A percentile compares a stretch with the other conserved stretches of the same genome.
Conservation (phyloP, 2,329 filamentous ascomycete species). For the Monilinia laxa region DNA sequence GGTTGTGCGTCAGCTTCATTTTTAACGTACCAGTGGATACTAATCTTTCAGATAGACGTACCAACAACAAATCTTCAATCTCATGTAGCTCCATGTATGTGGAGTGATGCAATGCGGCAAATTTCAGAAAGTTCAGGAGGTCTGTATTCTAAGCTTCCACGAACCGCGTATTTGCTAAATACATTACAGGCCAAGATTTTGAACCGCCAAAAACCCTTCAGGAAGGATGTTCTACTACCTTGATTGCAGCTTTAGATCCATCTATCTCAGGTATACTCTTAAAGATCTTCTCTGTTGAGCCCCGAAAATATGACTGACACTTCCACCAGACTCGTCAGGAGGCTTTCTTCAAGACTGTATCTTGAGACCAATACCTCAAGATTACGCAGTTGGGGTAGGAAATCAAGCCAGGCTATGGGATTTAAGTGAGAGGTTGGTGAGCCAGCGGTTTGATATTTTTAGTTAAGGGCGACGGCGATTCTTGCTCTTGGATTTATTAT, state of each 20-base stretch:
- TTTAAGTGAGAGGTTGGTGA: constrained; percentile 26
- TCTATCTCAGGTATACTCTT: background rate
- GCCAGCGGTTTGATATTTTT: constrained; percentile 22
- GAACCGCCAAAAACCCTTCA: constrained; percentile 21
- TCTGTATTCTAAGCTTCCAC: background rate
- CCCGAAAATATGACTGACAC: background rate
- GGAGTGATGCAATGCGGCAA: background rate
- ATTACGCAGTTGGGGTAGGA: constrained; percentile 14
- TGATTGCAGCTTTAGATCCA: constrained; percentile 44
- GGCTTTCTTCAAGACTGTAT: constrained; percentile 25
- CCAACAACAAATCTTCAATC: constrained; percentile 26
- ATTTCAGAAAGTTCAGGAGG: background rate
- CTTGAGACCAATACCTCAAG: background rate
- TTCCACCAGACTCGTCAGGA: constrained; percentile 8
- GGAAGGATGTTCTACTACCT: constrained; percentile 37
- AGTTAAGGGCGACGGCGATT: background rate
- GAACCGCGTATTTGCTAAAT: background rate
- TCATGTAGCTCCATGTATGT: constrained; percentile 26
- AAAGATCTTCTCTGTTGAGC: background rate
- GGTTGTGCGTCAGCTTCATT: constrained; percentile 30
- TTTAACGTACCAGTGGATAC: background rate
- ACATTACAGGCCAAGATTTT: background rate
- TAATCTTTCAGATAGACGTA: constrained; percentile 20
- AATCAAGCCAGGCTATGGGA: constrained; percentile 25
- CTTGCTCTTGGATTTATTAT: background rate